These are phyloP conservation scores for Phanerochaete carnosa DNA, from an alignment of 768 basidiomycete genomes.

Conservation along the genomic window DNA sequence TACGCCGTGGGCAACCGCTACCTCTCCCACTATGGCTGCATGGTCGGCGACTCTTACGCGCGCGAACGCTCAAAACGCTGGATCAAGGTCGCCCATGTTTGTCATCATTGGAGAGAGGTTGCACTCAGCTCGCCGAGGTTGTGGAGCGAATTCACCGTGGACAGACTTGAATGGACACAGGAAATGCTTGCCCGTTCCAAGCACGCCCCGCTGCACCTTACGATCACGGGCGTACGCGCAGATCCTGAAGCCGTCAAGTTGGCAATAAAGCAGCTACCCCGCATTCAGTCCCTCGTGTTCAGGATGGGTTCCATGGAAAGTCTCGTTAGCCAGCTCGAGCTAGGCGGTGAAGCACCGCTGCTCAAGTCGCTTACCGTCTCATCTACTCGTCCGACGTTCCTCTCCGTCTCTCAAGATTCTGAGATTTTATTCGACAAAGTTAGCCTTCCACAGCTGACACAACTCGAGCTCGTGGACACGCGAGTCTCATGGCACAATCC, in stretches of 20 bases:
- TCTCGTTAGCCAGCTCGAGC: neutral
- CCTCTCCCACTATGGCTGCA: neutral
- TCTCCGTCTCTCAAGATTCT: neutral
- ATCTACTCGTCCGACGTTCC: neutral
- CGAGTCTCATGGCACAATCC: neutral
- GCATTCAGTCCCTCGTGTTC: neutral
- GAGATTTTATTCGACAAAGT: neutral
- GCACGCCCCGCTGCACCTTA: neutral
- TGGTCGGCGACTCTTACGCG: neutral
- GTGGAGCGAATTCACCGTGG: slow-evolving; percentile 3
- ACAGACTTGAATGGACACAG: neutral
- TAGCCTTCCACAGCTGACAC: neutral
- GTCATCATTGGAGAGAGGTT: slow-evolving; percentile 8
- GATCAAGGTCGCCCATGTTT: slow-evolving; percentile 9
- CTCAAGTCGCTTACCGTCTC: neutral
- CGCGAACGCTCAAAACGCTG: neutral
- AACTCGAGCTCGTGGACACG: neutral
- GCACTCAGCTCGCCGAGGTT: slow-evolving; percentile 1
- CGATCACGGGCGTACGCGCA: neutral
- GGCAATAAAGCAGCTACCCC: neutral
- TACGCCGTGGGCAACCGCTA: neutral
- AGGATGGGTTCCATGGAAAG: neutral
- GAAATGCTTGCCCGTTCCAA: slow-evolving; percentile 8
- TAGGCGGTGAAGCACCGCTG: neutral
- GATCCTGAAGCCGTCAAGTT: neutral